Evolutionary conservation across 805 yeast genomes (phyloP), one percentile per base, ranked within the genome.

Genomic region (Metschnikowia proteae): DNA sequence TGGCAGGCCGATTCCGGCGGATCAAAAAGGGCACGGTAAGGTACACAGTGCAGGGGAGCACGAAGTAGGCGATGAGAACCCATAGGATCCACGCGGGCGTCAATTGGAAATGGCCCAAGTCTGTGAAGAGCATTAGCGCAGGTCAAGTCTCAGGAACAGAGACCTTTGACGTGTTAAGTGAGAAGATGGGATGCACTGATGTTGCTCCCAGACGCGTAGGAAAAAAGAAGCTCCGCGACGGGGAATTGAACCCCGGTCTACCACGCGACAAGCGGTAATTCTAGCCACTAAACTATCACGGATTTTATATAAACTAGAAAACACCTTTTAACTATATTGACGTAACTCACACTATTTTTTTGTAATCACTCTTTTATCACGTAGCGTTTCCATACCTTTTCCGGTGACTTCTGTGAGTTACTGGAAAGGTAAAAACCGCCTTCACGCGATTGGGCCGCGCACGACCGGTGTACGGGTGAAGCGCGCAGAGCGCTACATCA

Each of bases 21-120:
- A 62, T 44, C 10, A 75, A 35, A 27, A 59, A 58, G 1, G 82
- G 81, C 4, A 78, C 53, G 0, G 73, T 38, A 3, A 61, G 49
- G 58, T 76, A 78, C 11, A 75, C 71, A 1, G 70, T 7, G 6
- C 78, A 6, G 0, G 84, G 84, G 13, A 78, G 57, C 4, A 66
- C 51, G 0, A 78, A 45, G 67, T 83, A 84, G 3, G 80, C 38
- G 0, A 60, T 66, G 0, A 81, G 52, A 10, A 82, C 55, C 49
- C 67, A 62, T 73, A 78, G 74, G 3, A 76, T 63, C 75, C 79
- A 75, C 29, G 45, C 35, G 29, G 34, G 38, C 39, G 52, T 37
- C 22, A 43, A 6, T 37, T 42, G 44, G 30, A 48, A 48, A 39
- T 43, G 43, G 38, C 50, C 50, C 13, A 39, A 32, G 46, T 31